Evolutionary conservation across 306 rosid genomes (phyloP).

Genomic region (Sesbania bispinosa): DNA sequence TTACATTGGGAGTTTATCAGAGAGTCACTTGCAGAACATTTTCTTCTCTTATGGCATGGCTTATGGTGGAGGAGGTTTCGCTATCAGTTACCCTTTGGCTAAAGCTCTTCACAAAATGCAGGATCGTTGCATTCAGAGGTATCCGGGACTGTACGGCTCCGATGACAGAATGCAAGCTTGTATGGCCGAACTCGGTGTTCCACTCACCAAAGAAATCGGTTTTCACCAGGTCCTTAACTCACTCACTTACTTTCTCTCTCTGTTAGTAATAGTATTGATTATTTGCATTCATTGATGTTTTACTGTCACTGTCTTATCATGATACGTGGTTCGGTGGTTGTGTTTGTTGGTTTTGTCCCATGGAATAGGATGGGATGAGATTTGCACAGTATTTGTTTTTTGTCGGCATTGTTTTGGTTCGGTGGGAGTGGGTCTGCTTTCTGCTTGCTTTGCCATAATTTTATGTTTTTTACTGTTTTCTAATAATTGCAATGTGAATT

Average conservation of each 20-base stretch:
- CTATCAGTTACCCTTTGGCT: slow-evolving; percentile 84
- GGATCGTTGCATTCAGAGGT: slow-evolving; percentile 82
- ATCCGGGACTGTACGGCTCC: slow-evolving; percentile 89
- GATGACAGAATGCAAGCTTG: slow-evolving; percentile 98
- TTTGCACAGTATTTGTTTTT: neutral
- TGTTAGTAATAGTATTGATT: neutral
- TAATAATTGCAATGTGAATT: neutral
- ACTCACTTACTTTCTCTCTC: neutral
- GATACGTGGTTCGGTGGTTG: neutral
- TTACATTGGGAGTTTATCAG: slow-evolving; percentile 91
- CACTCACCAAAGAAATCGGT: slow-evolving; percentile 90
- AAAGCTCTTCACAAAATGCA: slow-evolving; percentile 71
- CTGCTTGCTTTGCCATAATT: neutral
- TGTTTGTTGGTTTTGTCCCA: neutral
- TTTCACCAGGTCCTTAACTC: slow-evolving; percentile 73
- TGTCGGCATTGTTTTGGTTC: slow-evolving; percentile 25
- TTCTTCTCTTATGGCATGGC: slow-evolving; percentile 96
- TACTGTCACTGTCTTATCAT: slow-evolving; percentile 5
- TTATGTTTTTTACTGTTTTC: neutral
- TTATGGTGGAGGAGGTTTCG: slow-evolving; percentile 97
- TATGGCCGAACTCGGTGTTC: slow-evolving; percentile 99
- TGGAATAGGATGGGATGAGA: neutral
- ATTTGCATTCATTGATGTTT: neutral
- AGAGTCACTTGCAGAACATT: slow-evolving; percentile 86
- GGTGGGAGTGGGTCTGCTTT: slow-evolving; percentile 20